Evolutionary conservation across 257 asterid genomes (phyloP), one percentile per base, ranked within the genome.

Genomic region (Ajuga chamaepitys): DNA sequence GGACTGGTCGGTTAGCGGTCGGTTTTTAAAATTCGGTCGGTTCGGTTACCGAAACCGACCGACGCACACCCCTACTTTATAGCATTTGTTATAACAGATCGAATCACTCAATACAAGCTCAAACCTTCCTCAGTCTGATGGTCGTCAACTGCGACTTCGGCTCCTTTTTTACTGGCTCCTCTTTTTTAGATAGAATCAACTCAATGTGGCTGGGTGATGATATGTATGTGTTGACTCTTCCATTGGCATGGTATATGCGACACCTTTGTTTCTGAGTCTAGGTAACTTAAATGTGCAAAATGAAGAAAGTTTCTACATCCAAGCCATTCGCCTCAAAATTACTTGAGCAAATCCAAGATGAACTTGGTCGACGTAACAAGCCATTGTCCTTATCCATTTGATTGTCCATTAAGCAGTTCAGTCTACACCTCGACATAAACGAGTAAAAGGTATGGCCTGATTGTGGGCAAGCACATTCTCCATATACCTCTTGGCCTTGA

Each of bases 161-260:
- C 89, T 88, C 97, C 77, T 82, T 90, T 57, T 83, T 86, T 8
- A 90, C 97, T 0, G 97, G 14, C 64, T 84, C 97, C 70, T 88
- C 94, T 74, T 91, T 81, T 46, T 78, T 83, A 5, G 83, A 81
- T 7, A 90, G 71, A n/a, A 77, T 78, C 82, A 90, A 80, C 80
- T 90, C 96, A 3, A 90, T 90, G 71, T 88, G 96, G 84, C 97
- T 88, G 0, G 96, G 97, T 1, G 94, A 83, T 0, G 98, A 91
- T 96, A 91, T 91, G 30, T 91, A 91, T 0, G 96, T 93, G 38
- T 90, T 88, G 13, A 90, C 88, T 73, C 95, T 81, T 62, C 95
- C 93, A 44, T 85, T 89, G 4, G 93, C 95, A 71, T 93, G 90
- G 75, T 87, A 87, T 16, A 93, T 87, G 9, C 97, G 88, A 16